Evolutionary conservation across 2,329 filamentous ascomycete species (phyloP), one percentile per base, ranked within the genome.

Genomic region (Fusarium tjaetaba): DNA sequence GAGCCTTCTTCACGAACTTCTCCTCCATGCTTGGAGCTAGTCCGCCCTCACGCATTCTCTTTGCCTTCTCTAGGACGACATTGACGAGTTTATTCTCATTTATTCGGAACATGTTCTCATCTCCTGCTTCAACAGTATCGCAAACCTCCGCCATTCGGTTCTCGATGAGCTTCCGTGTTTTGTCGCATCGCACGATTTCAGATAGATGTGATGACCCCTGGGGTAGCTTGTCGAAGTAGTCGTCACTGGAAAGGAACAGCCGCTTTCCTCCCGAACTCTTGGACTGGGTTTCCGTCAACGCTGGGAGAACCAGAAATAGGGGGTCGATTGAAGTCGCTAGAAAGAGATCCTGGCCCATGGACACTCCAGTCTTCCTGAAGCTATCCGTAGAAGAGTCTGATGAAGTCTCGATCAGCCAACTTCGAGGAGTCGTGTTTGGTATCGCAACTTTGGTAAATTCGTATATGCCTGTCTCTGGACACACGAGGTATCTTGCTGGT

Each of bases 21-120:
- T 96, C 93, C 79, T 98, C 96, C 87, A 99, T 88, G 76, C 92
- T 97, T 11, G 85, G 83, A 4, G 96, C 95, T 15, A 98, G 83
- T 0, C 91, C 90, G 2, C 83, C 84, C 9, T 84, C 82, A n/a
- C 87, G 86, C 87, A 97, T 92, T 10, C 86, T 86, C 69, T 87
- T 86, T 10, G 95, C 94, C 81, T 98, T 98, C 24, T 82, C 79
- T 11, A 95, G 71, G 2, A 98, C 79, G 62, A 92, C 86, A 4
- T 82, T 79, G 11, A 92, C 78, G 2, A 98, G 87, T 79, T 95
- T 97, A 18, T 86, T 84, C 77, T 93, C 88, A 76, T 87, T 96
- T 30, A 97, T 84, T 18, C 94, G 90, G 81, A 93, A 97, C 93
- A 98, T 94, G 61, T 84, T 89, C 81, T 98, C 95, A 68, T 94